phyloP scores from a whole-genome alignment of 805 yeast species.

The Cyberlindnera amylophila region DNA sequence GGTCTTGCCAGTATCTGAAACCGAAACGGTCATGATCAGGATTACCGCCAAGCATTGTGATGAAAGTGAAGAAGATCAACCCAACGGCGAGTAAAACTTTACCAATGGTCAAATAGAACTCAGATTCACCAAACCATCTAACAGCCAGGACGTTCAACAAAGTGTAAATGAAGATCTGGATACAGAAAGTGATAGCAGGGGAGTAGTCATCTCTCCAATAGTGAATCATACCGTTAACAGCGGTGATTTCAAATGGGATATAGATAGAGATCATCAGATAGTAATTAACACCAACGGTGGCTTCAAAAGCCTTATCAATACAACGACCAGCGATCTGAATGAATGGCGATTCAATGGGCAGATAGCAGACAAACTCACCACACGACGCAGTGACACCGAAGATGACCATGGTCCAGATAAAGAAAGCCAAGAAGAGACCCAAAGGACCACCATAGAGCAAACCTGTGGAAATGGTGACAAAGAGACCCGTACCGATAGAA shows the following conservation, averaged over 20 bases:
- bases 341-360: constrained; percentile 53
- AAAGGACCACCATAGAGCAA: constrained; percentile 54
- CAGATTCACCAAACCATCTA: constrained; percentile 72
- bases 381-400: constrained; percentile 50
- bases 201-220: constrained; percentile 65
- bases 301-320: constrained; percentile 63
- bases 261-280: constrained; percentile 51
- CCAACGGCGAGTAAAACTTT: constrained; percentile 74
- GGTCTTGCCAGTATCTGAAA: constrained; percentile 47
- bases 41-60: constrained; percentile 85
- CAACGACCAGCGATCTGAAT: constrained; percentile 60
- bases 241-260: constrained; percentile 64
- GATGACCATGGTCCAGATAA: constrained; percentile 46
- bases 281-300: constrained; percentile 65
- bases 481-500: constrained; percentile 62
- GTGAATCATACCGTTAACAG: constrained; percentile 52
- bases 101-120: constrained; percentile 70
- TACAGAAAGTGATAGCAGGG: constrained; percentile 44
- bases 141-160: constrained; percentile 71
- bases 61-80: constrained; percentile 64
- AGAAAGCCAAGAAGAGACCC: constrained; percentile 52
- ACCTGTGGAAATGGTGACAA: constrained; percentile 55
- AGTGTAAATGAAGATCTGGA: constrained; percentile 61
- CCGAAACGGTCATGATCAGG: constrained; percentile 64
- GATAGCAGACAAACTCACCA: constrained; percentile 57